Conservation (phyloP, 352 stramenopile species). For the Phytophthora vignae region DNA sequence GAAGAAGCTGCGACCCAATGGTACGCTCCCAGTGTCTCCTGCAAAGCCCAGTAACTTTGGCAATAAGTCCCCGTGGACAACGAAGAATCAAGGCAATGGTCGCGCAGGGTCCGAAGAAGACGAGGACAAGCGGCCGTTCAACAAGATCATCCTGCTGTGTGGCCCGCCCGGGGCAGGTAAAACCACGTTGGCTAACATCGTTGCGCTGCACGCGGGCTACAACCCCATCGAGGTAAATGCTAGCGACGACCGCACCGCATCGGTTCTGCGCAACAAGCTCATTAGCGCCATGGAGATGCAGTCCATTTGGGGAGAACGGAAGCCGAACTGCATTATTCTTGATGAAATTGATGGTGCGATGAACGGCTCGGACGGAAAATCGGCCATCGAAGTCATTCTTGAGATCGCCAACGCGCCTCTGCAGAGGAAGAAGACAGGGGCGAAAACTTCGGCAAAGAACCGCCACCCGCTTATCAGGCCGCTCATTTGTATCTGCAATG, state of each 20-base stretch:
- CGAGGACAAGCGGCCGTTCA: slow-evolving; percentile 62
- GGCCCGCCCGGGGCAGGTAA: slow-evolving; percentile 95
- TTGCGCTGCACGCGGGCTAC: slow-evolving; percentile 97
- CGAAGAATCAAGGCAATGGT: slow-evolving; percentile 10
- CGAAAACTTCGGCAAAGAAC: slow-evolving; percentile 35
- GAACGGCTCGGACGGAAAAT: slow-evolving; percentile 84
- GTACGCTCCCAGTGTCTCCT: slow-evolving; percentile 17
- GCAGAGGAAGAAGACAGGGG: slow-evolving; percentile 56
- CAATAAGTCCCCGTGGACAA: slow-evolving; percentile 24
- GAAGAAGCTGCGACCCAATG: slow-evolving; percentile 52
- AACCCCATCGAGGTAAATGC: slow-evolving; percentile 98
- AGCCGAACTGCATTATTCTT: slow-evolving; percentile 98
- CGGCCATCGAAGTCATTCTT: slow-evolving; percentile 92
- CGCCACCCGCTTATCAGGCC: slow-evolving; percentile 90
- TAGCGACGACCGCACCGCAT: slow-evolving; percentile 96
- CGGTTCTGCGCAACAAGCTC: slow-evolving; percentile 92
- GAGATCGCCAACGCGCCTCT: slow-evolving; percentile 93
- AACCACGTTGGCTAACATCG: slow-evolving; percentile 97
- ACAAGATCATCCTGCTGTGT: slow-evolving; percentile 96
- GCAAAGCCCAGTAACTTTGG: slow-evolving; percentile 16
- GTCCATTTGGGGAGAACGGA: slow-evolving; percentile 87
- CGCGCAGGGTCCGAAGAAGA: slow-evolving; percentile 38
- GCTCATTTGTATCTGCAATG: slow-evolving; percentile 99
- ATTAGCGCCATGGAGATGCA: slow-evolving; percentile 94
- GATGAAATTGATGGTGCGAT: slow-evolving; percentile 98